Percentiles rank a stretch among this genome's conserved stretches.
Evolutionary conservation across 225 moss, liverwort and hornwort genomes (phyloP).

Genomic region (Thuidium tamariscinum): DNA sequence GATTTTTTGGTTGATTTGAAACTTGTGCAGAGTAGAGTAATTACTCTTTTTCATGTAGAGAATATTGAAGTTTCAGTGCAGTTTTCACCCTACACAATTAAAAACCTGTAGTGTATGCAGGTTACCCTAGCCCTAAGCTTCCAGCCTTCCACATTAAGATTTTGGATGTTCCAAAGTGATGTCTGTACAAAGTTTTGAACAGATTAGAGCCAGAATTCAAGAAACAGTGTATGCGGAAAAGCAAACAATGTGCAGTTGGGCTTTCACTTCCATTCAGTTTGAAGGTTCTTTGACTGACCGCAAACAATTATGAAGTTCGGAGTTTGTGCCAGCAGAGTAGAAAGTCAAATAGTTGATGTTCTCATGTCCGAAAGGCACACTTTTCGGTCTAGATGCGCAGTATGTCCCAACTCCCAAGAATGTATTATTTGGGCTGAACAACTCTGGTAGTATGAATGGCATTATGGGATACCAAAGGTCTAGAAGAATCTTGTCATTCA

Average conservation of each 20-base stretch:
- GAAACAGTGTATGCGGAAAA: fast-evolving
- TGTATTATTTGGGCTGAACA: no score
- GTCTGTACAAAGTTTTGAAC: fast-evolving
- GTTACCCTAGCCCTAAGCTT: no score
- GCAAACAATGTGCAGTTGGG: fast-evolving
- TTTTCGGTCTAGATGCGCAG: not conserved
- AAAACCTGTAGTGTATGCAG: not conserved
- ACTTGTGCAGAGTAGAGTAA: fast-evolving
- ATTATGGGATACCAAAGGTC: no score
- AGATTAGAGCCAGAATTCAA: fast-evolving
- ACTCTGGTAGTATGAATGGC: no score
- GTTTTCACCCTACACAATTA: fast-evolving
- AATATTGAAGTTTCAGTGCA: fast-evolving
- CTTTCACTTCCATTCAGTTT: not conserved
- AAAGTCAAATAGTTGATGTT: not conserved
- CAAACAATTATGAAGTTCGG: not conserved
- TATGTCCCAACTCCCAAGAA: not conserved
- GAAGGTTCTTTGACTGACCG: fast-evolving
- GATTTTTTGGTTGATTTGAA: not conserved
- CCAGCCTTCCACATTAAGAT: fast-evolving
- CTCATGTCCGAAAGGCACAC: no score
- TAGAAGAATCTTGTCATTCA: not conserved
- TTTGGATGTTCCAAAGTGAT: fast-evolving
- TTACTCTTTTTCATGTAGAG: fast-evolving
- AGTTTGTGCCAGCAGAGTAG: fast-evolving